Conservation (phyloP, 2,329 filamentous ascomycete species). For the Hypoxylon sp. region DNA sequence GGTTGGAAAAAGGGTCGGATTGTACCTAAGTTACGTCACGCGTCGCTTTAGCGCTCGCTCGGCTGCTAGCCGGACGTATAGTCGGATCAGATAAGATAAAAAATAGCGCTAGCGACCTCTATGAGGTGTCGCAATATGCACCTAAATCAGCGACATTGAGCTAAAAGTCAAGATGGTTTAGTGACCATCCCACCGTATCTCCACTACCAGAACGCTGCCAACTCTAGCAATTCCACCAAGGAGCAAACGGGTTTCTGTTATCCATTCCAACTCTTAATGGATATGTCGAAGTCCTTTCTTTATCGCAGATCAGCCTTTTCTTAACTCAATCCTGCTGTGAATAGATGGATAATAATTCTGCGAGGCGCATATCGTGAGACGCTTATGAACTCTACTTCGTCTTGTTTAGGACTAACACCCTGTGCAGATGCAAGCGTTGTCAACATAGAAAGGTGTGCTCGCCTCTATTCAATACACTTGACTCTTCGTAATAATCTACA, state of each 20-base stretch:
- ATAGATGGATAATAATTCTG: neutral
- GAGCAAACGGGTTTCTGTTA: neutral
- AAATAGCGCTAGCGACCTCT: neutral
- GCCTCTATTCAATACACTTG: neutral
- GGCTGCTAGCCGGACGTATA: neutral
- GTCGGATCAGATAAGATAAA: constrained; percentile 12
- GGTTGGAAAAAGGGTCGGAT: too few relatives aligned
- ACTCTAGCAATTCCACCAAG: neutral
- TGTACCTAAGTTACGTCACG: neutral
- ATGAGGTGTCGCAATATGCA: constrained; percentile 2
- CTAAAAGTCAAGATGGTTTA: neutral
- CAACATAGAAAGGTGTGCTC: neutral
- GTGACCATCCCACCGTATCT: neutral
- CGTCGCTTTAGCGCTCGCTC: neutral
- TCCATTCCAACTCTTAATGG: too few relatives aligned
- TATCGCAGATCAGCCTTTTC: neutral
- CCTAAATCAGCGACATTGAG: neutral
- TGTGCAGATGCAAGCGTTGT: neutral
- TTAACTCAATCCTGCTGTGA: neutral
- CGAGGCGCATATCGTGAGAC: neutral
- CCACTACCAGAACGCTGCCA: neutral
- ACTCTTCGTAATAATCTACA: neutral
- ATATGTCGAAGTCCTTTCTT: neutral
- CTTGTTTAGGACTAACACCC: neutral
- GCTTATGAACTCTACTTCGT: neutral